These are phyloP conservation scores for Daldinia bambusicola DNA, from an alignment of 495 filamentous ascomycete genomes.

Conservation along the genomic window DNA sequence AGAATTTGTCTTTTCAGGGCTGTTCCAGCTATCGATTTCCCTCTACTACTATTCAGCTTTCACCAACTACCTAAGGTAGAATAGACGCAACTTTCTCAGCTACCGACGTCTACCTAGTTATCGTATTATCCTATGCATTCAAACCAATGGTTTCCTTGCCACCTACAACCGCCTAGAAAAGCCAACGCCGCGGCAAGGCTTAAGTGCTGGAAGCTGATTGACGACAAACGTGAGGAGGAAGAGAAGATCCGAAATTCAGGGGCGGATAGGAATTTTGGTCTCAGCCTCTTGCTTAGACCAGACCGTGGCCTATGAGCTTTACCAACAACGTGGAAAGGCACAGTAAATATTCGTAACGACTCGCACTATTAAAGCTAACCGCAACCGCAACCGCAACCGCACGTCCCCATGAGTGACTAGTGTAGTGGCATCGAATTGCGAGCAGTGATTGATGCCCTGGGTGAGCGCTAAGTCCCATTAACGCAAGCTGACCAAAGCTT, in stretches of 20 bases:
- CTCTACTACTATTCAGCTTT: too few relatives aligned
- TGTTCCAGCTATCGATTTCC: not conserved
- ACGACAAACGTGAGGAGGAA: slow-evolving; percentile 8
- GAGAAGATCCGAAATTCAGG: slow-evolving; percentile 22
- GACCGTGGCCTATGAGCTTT: slow-evolving; percentile 5
- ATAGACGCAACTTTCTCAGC: not conserved
- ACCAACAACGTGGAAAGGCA: not conserved
- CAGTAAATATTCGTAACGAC: not conserved
- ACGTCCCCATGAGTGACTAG: too few relatives aligned
- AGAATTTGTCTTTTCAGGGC: not conserved
- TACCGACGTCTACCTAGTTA: not conserved
- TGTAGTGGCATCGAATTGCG: slow-evolving; percentile 15
- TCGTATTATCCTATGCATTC: not conserved
- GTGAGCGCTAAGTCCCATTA: slow-evolving; percentile 39
- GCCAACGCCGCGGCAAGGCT: slow-evolving; percentile 12
- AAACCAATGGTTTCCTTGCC: not conserved
- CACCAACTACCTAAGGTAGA: too few relatives aligned
- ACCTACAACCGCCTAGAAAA: not conserved
- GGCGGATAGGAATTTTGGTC: slow-evolving; percentile 14
- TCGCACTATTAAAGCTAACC: slow-evolving; percentile 1
- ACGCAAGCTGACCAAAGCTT: slow-evolving; percentile 50
- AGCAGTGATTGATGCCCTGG: slow-evolving; percentile 29
- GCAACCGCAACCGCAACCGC: too few relatives aligned
- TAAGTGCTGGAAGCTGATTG: slow-evolving; percentile 20
- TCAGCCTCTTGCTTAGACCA: slow-evolving; percentile 9